Conservation (phyloP, 345 rosid species). For the Euphorbia pulcherrima region DNA sequence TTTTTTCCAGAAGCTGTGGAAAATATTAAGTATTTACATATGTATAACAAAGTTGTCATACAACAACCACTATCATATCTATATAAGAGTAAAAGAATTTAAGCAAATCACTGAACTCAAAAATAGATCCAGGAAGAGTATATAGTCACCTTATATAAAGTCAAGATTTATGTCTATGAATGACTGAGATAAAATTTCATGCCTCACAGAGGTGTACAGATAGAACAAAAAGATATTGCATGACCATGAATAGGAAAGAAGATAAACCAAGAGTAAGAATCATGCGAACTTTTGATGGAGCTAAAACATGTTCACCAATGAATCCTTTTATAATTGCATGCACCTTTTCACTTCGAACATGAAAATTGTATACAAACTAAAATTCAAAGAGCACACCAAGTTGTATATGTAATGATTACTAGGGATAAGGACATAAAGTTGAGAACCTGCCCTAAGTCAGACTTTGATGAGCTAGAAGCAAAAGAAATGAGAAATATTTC, state of each 20-base stretch:
- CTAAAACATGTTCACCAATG: background rate
- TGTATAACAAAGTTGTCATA: no score
- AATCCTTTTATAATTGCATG: conserved; percentile 4
- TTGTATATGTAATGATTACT: conserved; percentile 44
- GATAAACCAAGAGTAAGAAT: background rate
- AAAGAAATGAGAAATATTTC: conserved; percentile 17
- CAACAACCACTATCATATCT: no score
- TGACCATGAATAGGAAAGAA: background rate
- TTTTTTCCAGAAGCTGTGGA: no score
- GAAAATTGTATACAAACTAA: background rate
- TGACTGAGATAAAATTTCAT: no score
- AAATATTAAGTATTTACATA: no score
- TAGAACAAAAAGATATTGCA: background rate
- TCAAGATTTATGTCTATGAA: no score
- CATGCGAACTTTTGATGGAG: background rate
- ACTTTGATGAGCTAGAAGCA: conserved; percentile 43
- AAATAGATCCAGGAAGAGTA: no score
- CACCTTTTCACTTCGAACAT: background rate
- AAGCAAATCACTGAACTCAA: no score
- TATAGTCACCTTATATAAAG: no score
- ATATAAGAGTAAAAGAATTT: no score
- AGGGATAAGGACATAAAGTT: conserved; percentile 70
- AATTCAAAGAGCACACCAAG: background rate
- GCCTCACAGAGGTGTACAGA: background rate
- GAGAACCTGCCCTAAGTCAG: conserved; percentile 76